Evolutionary conservation across 179 eudicot species (phyloP).

Genomic region (Spinacia oleracea): DNA sequence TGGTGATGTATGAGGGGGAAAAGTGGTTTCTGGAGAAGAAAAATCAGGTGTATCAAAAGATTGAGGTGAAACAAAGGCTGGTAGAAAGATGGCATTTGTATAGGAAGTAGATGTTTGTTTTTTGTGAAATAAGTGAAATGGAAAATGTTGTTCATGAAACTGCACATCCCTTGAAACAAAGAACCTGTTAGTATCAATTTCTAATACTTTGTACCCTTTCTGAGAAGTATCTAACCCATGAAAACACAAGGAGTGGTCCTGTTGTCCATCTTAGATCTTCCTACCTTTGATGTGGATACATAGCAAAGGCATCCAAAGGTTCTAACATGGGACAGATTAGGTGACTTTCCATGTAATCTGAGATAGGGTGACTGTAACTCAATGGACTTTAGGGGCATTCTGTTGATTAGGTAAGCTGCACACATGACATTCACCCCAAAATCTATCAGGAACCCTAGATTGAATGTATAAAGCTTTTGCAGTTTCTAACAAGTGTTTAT

Average conservation of each 20-base stretch:
- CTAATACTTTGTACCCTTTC: neutral
- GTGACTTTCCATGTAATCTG: neutral
- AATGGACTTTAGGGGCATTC: no score
- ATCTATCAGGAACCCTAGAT: neutral
- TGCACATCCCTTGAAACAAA: neutral
- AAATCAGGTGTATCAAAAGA: neutral
- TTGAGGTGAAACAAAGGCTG: neutral
- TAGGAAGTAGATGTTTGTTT: neutral
- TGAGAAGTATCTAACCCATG: neutral
- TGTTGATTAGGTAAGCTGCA: no score
- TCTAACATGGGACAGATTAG: neutral
- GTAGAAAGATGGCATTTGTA: neutral
- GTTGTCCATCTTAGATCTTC: neutral
- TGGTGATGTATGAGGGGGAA: neutral
- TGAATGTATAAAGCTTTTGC: neutral
- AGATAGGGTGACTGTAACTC: accelerated
- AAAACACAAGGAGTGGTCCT: neutral
- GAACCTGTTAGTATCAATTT: neutral
- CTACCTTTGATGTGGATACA: neutral
- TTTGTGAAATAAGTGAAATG: neutral
- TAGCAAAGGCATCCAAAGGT: neutral
- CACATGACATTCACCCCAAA: no score
- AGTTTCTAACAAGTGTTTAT: neutral
- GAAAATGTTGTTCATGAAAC: neutral
- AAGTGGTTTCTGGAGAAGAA: neutral